Conservation (phyloP, 75 land plant genomes). For the Azolla pinnata region DNA sequence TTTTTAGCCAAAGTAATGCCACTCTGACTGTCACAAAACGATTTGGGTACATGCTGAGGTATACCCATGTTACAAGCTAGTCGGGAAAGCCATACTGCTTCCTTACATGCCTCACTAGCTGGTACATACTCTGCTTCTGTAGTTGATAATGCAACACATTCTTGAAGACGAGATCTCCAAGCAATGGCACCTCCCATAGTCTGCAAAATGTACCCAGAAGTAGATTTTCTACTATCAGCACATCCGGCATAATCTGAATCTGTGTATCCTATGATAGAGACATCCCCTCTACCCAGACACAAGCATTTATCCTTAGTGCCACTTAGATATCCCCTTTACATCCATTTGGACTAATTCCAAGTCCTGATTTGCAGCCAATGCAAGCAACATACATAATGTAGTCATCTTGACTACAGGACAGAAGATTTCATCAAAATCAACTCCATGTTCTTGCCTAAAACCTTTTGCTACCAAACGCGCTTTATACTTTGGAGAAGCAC, state of each 20-base stretch:
- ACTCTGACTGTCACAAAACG: constrained; percentile 13
- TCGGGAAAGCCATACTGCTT: no score
- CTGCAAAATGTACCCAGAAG: constrained; percentile 3
- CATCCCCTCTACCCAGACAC: constrained; percentile 10
- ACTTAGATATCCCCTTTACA: constrained; percentile 3
- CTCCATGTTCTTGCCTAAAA: no score
- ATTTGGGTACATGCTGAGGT: not conserved
- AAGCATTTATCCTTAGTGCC: constrained; percentile 8
- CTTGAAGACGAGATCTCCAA: constrained; percentile 2
- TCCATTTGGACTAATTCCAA: no score
- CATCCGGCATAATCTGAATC: constrained; percentile 15
- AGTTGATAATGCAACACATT: constrained; percentile 13
- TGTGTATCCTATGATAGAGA: not conserved
- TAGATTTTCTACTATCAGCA: not conserved
- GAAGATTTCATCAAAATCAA: no score
- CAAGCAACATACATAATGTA: no score
- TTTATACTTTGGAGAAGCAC: no score
- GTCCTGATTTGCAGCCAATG: no score
- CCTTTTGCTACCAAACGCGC: no score
- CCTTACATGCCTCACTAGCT: constrained; percentile 9
- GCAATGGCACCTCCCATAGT: not conserved
- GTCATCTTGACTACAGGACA: no score
- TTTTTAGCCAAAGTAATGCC: constrained; percentile 11
- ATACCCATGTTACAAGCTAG: constrained; percentile 4
- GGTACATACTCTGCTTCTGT: constrained; percentile 18